Evolutionary conservation across 495 filamentous ascomycete species (phyloP), one percentile per base, ranked within the genome.

Genomic region (Tuber aestivum): DNA sequence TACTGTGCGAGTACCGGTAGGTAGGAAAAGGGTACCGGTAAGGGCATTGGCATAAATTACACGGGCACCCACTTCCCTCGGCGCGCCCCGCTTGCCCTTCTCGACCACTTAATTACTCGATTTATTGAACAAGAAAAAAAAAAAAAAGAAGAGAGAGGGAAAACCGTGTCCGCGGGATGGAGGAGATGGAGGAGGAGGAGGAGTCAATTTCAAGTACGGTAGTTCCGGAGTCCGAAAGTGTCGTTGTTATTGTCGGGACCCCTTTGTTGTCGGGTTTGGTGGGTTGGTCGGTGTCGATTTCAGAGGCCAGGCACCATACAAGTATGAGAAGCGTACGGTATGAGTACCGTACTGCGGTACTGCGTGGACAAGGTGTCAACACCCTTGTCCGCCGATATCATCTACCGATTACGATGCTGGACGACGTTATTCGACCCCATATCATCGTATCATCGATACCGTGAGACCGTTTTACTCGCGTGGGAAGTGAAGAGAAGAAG

Each of bases 381-480:
- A 35, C 56, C 56, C 56, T 65, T 65, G 56, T 65, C 56, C 4
- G 27, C 27, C 56, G 14, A 65, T 35, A 65, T 16, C 16, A 27
- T 7, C 27, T 65, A 7, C 27, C 4, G 27, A 65, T 65, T 35
- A 27, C 56, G 56, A 65, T 65, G 4, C 32, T 35, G 56, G 35
- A 65, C 56, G 27, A 65, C 56, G 20, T 65, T 35, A 65, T 65
- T 35, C 56, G 56, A 65, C 56, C 7, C 32, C 27, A 0, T 65
- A 35, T 35, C 27, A 65, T 65, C 56, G 20, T n/a, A n/a, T n/a
- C n/a, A n/a, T n/a, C n/a, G n/a, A n/a, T n/a, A n/a, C n/a, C n/a
- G 35, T 35, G 32, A 65, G 32, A 65, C 56, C 56, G 56, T 65
- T 65, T 65, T 35, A 65, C 56, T 65, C 56, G 56, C 56, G 56